Conservation (phyloP, 371 early-diverging fungal genomes). For the Fennellomyces sp. region DNA sequence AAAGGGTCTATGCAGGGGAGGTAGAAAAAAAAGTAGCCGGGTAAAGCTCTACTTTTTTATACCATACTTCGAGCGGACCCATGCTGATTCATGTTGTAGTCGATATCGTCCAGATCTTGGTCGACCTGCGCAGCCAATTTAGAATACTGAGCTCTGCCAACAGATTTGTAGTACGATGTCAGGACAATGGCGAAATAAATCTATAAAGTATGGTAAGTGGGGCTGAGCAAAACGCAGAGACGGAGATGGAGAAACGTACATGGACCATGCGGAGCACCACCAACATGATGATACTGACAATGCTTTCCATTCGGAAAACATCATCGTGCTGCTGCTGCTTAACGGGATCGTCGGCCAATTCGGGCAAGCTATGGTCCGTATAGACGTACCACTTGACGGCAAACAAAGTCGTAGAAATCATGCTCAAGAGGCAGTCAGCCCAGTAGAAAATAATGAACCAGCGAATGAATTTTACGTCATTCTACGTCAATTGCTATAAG, state of each 20-base stretch:
- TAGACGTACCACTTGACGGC: conserved; percentile 47
- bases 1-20: neutral
- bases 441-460: conserved; percentile 48
- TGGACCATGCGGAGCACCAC: conserved; percentile 36
- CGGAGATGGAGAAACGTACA: conserved; percentile 23
- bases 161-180: conserved; percentile 31
- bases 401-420: conserved; percentile 32
- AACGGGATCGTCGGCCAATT: conserved; percentile 28
- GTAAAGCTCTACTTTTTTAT: no score
- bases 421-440: conserved; percentile 39
- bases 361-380: conserved; percentile 50
- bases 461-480: conserved; percentile 29
- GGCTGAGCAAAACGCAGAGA: neutral
- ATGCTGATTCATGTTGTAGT: conserved; percentile 6
- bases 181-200: conserved; percentile 46
- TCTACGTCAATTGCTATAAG: conserved; percentile 20
- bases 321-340: conserved; percentile 27
- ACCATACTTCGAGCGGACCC: no score
- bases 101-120: conserved; percentile 20
- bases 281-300: conserved; percentile 44
- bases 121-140: conserved; percentile 23
- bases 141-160: conserved; percentile 34
- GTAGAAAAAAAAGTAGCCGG: neutral
- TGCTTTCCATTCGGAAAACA: conserved; percentile 34
- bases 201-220: conserved; percentile 16